A percentile compares a stretch with the other conserved stretches of the same genome.
Conservation (phyloP, 352 stramenopile genomes). For the Phytophthora crassamura region DNA sequence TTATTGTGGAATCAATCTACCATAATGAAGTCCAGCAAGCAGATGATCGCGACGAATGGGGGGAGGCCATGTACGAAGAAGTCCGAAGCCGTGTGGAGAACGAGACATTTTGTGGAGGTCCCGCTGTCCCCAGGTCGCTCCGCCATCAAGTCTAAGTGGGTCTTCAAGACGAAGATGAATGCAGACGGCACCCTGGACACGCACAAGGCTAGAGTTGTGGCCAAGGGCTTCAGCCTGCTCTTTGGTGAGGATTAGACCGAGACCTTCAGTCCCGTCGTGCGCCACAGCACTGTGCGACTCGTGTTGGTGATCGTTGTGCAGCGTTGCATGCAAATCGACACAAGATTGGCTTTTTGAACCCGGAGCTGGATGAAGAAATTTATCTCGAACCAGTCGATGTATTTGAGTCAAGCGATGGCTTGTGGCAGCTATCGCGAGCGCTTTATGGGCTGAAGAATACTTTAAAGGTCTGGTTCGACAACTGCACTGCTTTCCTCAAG, state of each 20-base stretch:
- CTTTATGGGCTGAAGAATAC: slow-evolving; percentile 44
- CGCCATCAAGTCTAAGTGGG: slow-evolving; percentile 5
- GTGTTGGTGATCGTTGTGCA: slow-evolving; percentile 10
- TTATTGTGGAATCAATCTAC: slow-evolving; percentile 6
- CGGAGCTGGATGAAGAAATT: slow-evolving; percentile 10
- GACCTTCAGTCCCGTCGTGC: slow-evolving; percentile 38
- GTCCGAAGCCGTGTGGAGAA: neutral
- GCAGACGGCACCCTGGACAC: slow-evolving; percentile 35
- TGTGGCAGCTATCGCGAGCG: slow-evolving; percentile 27
- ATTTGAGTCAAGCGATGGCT: neutral
- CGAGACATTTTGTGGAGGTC: neutral
- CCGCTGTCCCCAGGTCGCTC: neutral
- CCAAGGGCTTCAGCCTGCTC: slow-evolving; percentile 26
- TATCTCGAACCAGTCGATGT: slow-evolving; percentile 17
- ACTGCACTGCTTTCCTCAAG: slow-evolving; percentile 18
- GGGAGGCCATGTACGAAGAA: neutral
- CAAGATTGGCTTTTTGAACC: slow-evolving; percentile 27
- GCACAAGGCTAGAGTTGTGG: slow-evolving; percentile 43
- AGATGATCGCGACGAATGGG: slow-evolving; percentile 9
- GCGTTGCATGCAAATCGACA: slow-evolving; percentile 18
- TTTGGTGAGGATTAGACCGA: slow-evolving; percentile 44
- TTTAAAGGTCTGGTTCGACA: slow-evolving; percentile 32
- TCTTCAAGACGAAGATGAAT: slow-evolving; percentile 1
- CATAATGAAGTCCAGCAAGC: neutral
- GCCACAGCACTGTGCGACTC: slow-evolving; percentile 16